phyloP scores from a whole-genome alignment of 2,329 filamentous ascomycete species.

The Beauveria varroae region DNA sequence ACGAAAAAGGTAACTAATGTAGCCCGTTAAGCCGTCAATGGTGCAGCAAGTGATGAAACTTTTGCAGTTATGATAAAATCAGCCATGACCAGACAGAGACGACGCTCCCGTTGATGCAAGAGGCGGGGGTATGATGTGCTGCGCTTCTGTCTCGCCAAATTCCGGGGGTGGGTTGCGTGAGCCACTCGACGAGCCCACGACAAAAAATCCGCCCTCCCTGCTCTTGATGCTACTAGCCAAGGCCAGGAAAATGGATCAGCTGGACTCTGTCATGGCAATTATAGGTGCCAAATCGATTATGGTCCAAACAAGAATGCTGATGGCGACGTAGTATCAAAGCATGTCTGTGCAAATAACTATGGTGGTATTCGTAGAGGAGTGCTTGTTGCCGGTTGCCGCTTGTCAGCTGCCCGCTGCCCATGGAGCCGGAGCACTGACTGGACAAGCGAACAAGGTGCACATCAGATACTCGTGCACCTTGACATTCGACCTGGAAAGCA shows the following conservation, averaged over 20 bases:
- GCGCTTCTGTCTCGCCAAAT: background rate
- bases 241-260: background rate
- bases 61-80: background rate
- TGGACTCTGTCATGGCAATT: background rate
- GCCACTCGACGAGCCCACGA: background rate
- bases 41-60: background rate
- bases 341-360: background rate
- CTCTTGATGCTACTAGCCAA: background rate
- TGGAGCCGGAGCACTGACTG: background rate
- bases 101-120: slow-evolving; percentile 7
- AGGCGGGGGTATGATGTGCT: slow-evolving; percentile 9
- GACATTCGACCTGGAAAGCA: background rate
- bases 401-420: background rate
- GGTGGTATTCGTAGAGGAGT: background rate
- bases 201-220: background rate
- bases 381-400: background rate
- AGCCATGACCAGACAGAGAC: background rate
- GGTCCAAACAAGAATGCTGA: background rate
- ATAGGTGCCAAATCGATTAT: background rate
- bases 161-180: slow-evolving; percentile 1
- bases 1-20: background rate
- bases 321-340: background rate
- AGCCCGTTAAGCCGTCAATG: background rate
- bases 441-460: background rate
- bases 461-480: background rate